Evolutionary conservation across 2,329 filamentous ascomycete genomes (phyloP).

Genomic region (Exophiala calicioides): DNA sequence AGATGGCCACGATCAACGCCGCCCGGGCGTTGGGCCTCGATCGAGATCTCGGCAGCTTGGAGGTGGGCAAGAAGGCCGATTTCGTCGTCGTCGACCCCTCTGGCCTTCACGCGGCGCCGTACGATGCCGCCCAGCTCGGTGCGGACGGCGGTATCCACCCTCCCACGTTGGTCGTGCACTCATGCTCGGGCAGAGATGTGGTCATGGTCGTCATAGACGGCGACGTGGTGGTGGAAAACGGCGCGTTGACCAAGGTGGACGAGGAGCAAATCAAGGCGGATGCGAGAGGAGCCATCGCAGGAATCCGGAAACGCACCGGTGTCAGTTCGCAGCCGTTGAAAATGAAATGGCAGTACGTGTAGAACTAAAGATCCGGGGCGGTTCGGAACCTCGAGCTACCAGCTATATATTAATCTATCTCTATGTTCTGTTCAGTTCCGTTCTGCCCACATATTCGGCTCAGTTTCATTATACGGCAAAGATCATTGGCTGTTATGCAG

Average conservation of each 20-base stretch:
- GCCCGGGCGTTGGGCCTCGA: slow-evolving; percentile 50
- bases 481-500: too few relatives aligned
- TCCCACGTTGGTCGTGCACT: background rate
- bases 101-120: background rate
- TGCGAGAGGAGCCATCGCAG: too few relatives aligned
- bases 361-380: too few relatives aligned
- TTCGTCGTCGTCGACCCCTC: slow-evolving; percentile 36
- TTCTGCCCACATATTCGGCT: too few relatives aligned
- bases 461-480: too few relatives aligned
- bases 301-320: too few relatives aligned
- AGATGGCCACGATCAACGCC: slow-evolving; percentile 55
- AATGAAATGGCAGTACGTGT: too few relatives aligned
- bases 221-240: background rate
- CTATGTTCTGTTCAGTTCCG: too few relatives aligned
- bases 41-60: slow-evolving; percentile 37
- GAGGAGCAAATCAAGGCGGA: background rate
- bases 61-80: slow-evolving; percentile 45
- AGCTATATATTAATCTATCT: too few relatives aligned
- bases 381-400: too few relatives aligned
- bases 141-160: too few relatives aligned
- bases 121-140: background rate
- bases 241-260: slow-evolving; percentile 1
- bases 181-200: background rate
- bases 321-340: too few relatives aligned
- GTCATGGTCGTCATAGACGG: slow-evolving; percentile 1